Evolutionary conservation across 306 rosid species (phyloP), one percentile per base, ranked within the genome.

Genomic region (Cucurbita ficifolia): DNA sequence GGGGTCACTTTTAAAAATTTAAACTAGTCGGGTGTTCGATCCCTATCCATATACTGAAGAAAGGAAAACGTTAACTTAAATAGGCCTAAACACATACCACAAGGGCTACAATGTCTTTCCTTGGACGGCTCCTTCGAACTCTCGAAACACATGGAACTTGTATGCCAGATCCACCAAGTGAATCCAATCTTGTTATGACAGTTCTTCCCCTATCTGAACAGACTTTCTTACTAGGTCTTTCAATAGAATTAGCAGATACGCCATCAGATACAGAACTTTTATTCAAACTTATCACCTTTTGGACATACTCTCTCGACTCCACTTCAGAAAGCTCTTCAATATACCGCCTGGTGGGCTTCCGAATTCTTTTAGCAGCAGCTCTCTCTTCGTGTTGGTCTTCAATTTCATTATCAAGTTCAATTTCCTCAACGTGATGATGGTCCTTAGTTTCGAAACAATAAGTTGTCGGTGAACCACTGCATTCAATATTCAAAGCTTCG

Each of bases 301-400:
- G 89, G 76, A 69, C 77, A 73, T 24, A 69, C 69, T 91, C 96
- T 86, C 84, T 83, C 48, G 84, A 83, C 77, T 91, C 97, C 75
- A 51, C 84, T 85, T 89, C 95, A 64, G 99, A 91, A 75, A 89
- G 91, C 79, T 94, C 99, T 89, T 94, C 99, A 83, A 94, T 94
- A 78, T 94, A 94, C 86, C 99, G 84, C 83, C 75, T 91, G 7
- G 99, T 94, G 73, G 99, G 99, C 86, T 86, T 94, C 62, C 99
- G 85, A 45, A 91, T 76, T 84, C 99, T 88, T 87, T 94, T 94
- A 5, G 75, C 91, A 80, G 83, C 90, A 79, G 82, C 91, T 83
- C 84, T 86, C 77, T 89, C 80, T 58, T 85, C 88, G 29, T 58
- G 39, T 24, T 63, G 83, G 82, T 83, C 85, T 81, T 83, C 88